Conservation (phyloP, 768 basidiomycete genomes). For the Tricholomella constricta region DNA sequence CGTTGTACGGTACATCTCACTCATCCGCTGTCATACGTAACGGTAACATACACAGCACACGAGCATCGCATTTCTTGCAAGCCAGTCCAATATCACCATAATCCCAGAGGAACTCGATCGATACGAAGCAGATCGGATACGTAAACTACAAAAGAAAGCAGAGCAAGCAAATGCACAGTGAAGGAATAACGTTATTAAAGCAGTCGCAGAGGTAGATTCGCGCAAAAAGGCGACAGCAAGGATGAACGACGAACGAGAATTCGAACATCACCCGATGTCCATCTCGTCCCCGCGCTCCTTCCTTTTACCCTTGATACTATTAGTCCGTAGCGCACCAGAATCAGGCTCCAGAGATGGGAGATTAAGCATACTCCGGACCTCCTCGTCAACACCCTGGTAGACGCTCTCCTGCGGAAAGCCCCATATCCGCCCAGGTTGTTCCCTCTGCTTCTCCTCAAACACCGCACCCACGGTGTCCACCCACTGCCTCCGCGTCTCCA, state of each 20-base stretch:
- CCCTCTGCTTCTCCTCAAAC: conserved; percentile 74
- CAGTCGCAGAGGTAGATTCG: background rate
- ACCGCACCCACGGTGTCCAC: conserved; percentile 72
- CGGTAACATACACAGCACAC: background rate
- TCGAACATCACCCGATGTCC: conserved; percentile 58
- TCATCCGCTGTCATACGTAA: too few relatives aligned
- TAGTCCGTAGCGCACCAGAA: conserved; percentile 21
- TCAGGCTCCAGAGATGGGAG: conserved; percentile 19
- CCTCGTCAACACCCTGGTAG: conserved; percentile 74
- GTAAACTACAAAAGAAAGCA: conserved; percentile 13
- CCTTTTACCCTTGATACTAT: conserved; percentile 48
- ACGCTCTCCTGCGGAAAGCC: conserved; percentile 78
- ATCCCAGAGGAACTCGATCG: conserved; percentile 4
- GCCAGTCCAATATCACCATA: background rate
- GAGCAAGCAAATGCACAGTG: conserved; percentile 17
- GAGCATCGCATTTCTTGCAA: background rate
- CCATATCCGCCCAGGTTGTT: conserved; percentile 68
- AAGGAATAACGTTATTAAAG: conserved; percentile 20
- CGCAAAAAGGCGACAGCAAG: background rate
- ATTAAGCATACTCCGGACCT: conserved; percentile 45
- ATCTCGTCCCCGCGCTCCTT: conserved; percentile 58
- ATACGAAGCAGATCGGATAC: background rate
- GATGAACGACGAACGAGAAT: conserved; percentile 14
- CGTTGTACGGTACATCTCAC: background rate
- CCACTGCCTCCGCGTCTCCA: conserved; percentile 79